A percentile compares a stretch with the other conserved stretches of the same genome.
Conservation (phyloP, 768 basidiomycete genomes). For the Glaciozyma martinii region DNA sequence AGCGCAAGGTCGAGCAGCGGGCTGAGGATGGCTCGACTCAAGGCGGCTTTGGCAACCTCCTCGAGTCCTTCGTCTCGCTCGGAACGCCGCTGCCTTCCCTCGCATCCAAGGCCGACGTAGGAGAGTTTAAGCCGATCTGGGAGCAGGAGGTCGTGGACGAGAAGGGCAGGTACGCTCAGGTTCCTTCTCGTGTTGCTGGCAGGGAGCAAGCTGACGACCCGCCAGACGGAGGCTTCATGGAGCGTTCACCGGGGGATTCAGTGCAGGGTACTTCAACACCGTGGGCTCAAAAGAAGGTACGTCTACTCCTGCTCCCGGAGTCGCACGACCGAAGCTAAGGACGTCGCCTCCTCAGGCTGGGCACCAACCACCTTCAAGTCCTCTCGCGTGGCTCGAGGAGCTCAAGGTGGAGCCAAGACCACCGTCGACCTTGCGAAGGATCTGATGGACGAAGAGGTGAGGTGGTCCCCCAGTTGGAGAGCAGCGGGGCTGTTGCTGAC, state of each 20-base stretch:
- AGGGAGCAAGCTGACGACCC: constrained; percentile 40
- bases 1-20: too few relatives aligned
- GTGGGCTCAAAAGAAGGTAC: constrained; percentile 92
- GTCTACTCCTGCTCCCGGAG: constrained; percentile 10
- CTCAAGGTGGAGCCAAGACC: constrained; percentile 34
- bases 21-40: not conserved
- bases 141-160: constrained; percentile 61
- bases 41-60: constrained; percentile 28
- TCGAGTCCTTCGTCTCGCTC: constrained; percentile 76
- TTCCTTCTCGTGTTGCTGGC: too few relatives aligned
- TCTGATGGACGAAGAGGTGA: constrained; percentile 90
- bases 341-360: constrained; percentile 63
- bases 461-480: not conserved
- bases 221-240: constrained; percentile 89
- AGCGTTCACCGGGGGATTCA: constrained; percentile 96
- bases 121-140: constrained; percentile 95
- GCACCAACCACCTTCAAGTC: constrained; percentile 85
- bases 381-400: constrained; percentile 67
- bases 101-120: constrained; percentile 66
- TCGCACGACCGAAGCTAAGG: not conserved
- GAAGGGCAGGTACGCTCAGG: constrained; percentile 12
- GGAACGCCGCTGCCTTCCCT: constrained; percentile 91
- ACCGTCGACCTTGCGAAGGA: constrained; percentile 63
- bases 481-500: not conserved
- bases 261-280: constrained; percentile 91